Evolutionary conservation across 805 yeast species (phyloP), one percentile per base, ranked within the genome.

Genomic region (Cyberlindnera petersonii): DNA sequence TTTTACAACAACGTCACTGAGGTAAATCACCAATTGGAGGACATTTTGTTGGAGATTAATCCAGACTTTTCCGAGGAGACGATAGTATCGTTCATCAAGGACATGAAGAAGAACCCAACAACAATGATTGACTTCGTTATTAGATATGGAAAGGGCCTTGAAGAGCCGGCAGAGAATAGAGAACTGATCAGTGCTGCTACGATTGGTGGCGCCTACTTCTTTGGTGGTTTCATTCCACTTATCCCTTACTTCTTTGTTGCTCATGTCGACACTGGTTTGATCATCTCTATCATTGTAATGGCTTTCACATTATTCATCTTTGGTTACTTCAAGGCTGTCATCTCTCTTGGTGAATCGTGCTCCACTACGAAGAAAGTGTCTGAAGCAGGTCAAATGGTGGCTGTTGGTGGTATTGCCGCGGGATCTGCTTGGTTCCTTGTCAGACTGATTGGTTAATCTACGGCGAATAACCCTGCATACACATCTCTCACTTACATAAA

Each of bases 321-420:
- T 61, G 98, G 98, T 18, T 86, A 75, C 58, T 64, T 80, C 38
- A 91, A 91, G 68, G 87, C 97, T 13, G 65, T 82, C 30, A 76
- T 88, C 36, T 83, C 97, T 4, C 77, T 89, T 68, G 95, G 94
- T 39, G 78, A 76, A 18, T 88, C 79, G 45, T 76, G 85, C 51
- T 72, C 86, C n/a, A 54, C 59, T 2, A 53, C 58, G 46, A 77
- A 75, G 47, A 82, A 82, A 55, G 64, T 82, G 4, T 65, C 69
- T 36, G 96, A 89, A 61, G 98, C 97, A 31, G 41, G 82, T 15
- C 94, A 87, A 64, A 91, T 93, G 98, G 79, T 87, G 38, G 63
- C 82, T n/a, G 89, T 86, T 35, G 98, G 98, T 27, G 94, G 97
- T n/a, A 67, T 84, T 23, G 98, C 98, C 17, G 98, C 98, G 5